Base-by-base conservation (phyloP, 2,329 filamentous ascomycete species). In the Plectosphaerella cucumerina region DNA sequence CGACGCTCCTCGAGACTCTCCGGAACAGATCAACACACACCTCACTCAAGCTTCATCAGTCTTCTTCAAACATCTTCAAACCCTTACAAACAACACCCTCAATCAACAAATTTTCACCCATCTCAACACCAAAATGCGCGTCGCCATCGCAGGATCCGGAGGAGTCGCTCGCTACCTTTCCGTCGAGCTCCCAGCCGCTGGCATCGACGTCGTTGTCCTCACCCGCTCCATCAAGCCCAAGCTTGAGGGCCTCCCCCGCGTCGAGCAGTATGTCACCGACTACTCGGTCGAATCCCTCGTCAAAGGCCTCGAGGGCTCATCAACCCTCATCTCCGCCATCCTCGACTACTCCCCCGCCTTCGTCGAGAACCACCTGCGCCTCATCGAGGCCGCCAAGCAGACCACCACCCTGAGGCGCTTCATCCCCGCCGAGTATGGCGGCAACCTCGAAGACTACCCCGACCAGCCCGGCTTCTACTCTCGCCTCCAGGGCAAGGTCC, bases 361-460 rank as follows among this genome's bases (percentile, higher is more conserved):
- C 48, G 20, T 54, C 17, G 49, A 53, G 15, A 47, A 57, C 15
- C 51, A 58, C 44, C 51, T 44, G 12, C 10, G 18, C n/a, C 55
- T 58, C 20, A 52, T 58, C 17, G 49, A 54, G 15, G 56, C 56
- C 6, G 52, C 50, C 49, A 50, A 47, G 31, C 42, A 37, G 15
- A 56, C 48, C 37, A n/a, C 35, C 9, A 34, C 33, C 8, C 57
- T 55, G 51, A 55, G 54, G 44, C 53, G 53, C 9, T 57, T 58
- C 51, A 49, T 58, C 14, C 55, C 56, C 5, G 51, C 56, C 2
- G 56, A 58, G 31, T 58, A 51, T 41, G 50, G 48, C 61, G 11
- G 56, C 48, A 23, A 53, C 48, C 21, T 47, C 39, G 34, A 51
- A 33, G 34, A 48, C 3, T 56, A 50, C 18, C 56, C 56, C 8